These are phyloP conservation scores for Umbellularia californica DNA, from an alignment of 164 flowering plant genomes.

Conservation along the genomic window DNA sequence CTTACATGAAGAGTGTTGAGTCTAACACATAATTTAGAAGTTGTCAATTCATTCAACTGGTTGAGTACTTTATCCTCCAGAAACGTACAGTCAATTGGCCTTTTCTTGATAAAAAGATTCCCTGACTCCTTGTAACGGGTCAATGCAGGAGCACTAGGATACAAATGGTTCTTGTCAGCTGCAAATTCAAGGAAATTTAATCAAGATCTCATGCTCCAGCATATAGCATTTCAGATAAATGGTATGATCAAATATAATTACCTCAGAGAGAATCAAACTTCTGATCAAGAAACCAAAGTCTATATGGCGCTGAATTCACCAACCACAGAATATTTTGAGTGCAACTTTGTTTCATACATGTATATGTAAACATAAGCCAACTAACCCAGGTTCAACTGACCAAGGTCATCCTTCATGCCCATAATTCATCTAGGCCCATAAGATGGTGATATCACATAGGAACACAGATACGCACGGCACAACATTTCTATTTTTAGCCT, in stretches of 20 bases:
- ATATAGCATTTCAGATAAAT: neutral
- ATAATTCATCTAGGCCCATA: no score
- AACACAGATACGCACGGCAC: no score
- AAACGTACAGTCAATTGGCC: constrained; percentile 29
- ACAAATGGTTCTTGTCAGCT: constrained; percentile 70
- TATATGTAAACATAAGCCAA: no score
- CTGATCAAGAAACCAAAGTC: no score
- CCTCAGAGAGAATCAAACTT: neutral
- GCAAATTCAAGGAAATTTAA: constrained; percentile 22
- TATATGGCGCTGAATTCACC: no score
- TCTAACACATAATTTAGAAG: constrained; percentile 66
- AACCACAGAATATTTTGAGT: no score
- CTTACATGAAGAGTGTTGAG: constrained; percentile 74
- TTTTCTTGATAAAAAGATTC: constrained; percentile 55
- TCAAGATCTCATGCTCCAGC: neutral
- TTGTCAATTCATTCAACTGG: constrained; percentile 49
- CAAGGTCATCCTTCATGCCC: no score
- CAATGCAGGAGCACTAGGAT: constrained; percentile 68
- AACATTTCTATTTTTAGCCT: no score
- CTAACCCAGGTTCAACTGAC: no score
- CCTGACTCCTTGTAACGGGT: constrained; percentile 67
- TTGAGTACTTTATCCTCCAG: constrained; percentile 38
- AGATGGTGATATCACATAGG: no score
- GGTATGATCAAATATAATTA: neutral
- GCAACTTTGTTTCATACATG: no score